phyloP scores from a whole-genome alignment of 768 basidiomycete genomes.

The Suillus variegatus region DNA sequence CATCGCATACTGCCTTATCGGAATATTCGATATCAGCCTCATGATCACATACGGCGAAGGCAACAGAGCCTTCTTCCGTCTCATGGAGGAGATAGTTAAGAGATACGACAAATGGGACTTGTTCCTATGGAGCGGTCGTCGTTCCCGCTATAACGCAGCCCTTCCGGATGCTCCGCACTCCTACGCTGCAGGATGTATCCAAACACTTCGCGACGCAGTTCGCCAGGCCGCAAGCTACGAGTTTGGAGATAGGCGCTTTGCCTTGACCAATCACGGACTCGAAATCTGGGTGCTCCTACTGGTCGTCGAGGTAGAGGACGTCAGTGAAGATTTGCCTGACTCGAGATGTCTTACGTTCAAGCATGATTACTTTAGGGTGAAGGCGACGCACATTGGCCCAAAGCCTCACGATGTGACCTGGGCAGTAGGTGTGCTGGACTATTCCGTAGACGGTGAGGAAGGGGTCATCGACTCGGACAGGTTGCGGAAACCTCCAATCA shows the following conservation, averaged over 20 bases:
- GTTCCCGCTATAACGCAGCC: slow-evolving; percentile 11
- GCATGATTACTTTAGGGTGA: neutral
- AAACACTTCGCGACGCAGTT: neutral
- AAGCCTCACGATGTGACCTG: neutral
- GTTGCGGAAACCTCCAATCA: neutral
- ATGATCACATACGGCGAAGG: slow-evolving; percentile 21
- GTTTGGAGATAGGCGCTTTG: slow-evolving; percentile 12
- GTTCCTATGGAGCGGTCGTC: slow-evolving; percentile 11
- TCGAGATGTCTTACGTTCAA: neutral
- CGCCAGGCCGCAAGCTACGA: neutral
- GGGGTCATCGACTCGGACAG: neutral
- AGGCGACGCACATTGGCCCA: neutral
- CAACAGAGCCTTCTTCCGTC: slow-evolving; percentile 18
- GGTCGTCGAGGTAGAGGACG: neutral
- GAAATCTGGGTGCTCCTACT: slow-evolving; percentile 5
- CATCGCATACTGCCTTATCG: slow-evolving; percentile 19
- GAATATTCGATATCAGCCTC: slow-evolving; percentile 17
- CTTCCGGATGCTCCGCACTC: slow-evolving; percentile 5
- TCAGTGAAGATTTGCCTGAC: neutral
- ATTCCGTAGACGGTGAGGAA: neutral
- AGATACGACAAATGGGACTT: slow-evolving; percentile 13
- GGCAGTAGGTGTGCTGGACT: slow-evolving; percentile 12
- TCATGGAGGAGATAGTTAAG: slow-evolving; percentile 13
- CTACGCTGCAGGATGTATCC: neutral
- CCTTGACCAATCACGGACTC: slow-evolving; percentile 15